Base-by-base conservation (phyloP, 352 stramenopile genomes). In the Pythium rishiriense region DNA sequence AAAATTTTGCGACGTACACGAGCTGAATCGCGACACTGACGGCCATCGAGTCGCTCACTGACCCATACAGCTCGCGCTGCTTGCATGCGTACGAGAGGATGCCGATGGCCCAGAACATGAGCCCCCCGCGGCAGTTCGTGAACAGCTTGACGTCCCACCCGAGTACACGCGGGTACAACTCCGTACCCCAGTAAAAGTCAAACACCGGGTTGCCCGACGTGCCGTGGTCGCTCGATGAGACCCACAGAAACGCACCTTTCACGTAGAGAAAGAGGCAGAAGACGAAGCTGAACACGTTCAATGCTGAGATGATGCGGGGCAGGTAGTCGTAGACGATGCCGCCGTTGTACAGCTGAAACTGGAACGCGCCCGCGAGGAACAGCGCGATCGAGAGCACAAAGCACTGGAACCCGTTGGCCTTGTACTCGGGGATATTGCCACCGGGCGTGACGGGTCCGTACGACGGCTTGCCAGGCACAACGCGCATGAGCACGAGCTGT, bases 1-100 rank as follows among this genome's bases (percentile, higher is more conserved):
- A 99, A 76, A 99, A 99, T 79, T 99, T 99, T 73, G 85, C 87
- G 14, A 99, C 76, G 80, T 99, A 99, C 52, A 98, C 73, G 54
- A 98, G 75, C 73, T 98, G 94, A 37, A 98, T 78, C 4, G 62
- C 73, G 8, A 96, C 91, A 58, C 85, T 93, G 45, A 96, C 79
- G 24, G 83, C 66, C 83, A 97, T 97, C 57, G 87, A 96, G 77
- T 96, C 86, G 60, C 92, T 89, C 19, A 97, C 31, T 53, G 77
- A 79, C 8, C 85, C 84, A 35, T 75, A 91, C 15, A 96, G 57
- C 35, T 96, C 72, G 19, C 79, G 86, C 55, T 97, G 92, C 61
- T 91, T 91, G 70, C 90, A 96, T 29, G 90, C 93, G 70, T 96
- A 98, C 53, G 86, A 98, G 53, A 98, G 68, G 45, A 93, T 83